These are phyloP conservation scores for Amanita phalloides DNA, from an alignment of 768 basidiomycete genomes.

Conservation along the genomic window DNA sequence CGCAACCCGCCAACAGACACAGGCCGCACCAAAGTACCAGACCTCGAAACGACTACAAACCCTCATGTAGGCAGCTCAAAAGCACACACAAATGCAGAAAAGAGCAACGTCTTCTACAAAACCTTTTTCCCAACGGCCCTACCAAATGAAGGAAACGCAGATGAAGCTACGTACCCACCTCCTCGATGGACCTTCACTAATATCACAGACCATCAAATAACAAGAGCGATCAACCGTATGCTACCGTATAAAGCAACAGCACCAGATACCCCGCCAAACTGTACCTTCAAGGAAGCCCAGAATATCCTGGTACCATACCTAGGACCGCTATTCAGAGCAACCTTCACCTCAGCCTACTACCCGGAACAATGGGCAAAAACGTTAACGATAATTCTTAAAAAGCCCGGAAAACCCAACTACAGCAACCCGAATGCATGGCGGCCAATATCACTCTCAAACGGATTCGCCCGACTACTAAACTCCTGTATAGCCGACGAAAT, in stretches of 20 bases:
- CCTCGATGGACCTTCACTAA: neutral
- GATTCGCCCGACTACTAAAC: neutral
- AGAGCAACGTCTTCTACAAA: neutral
- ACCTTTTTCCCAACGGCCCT: neutral
- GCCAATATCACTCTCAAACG: constrained; percentile 2
- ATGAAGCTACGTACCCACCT: neutral
- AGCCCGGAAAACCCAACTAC: constrained; percentile 4
- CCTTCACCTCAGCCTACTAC: neutral
- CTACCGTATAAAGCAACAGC: neutral
- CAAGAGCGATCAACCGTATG: neutral
- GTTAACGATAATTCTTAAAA: neutral
- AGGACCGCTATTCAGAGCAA: neutral
- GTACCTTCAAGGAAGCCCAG: neutral
- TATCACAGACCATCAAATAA: neutral
- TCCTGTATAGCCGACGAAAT: constrained; percentile 2
- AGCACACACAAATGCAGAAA: neutral
- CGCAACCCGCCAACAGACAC: neutral
- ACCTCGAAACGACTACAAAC: neutral
- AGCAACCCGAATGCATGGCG: constrained; percentile 3
- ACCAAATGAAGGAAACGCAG: too few relatives aligned
- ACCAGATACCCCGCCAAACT: neutral
- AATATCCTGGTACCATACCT: neutral
- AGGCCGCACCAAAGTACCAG: neutral
- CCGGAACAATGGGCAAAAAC: neutral
- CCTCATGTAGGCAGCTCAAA: too few relatives aligned